A percentile compares a stretch with the other conserved stretches of the same genome.
Conservation (phyloP, 2,329 filamentous ascomycete species). For the Aspergillus quadricinctus region DNA sequence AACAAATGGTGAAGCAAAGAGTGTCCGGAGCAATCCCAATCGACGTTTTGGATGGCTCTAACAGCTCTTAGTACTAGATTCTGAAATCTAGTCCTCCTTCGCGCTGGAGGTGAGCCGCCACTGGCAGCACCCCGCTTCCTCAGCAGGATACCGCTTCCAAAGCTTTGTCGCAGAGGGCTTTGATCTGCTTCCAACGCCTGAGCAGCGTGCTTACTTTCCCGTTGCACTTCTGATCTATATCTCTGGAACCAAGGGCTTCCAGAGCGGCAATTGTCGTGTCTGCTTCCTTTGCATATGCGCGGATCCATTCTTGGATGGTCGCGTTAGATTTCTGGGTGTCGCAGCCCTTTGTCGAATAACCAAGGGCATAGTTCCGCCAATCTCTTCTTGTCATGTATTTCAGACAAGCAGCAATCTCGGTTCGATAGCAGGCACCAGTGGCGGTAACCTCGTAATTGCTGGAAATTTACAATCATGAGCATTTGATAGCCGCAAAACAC, state of each 20-base stretch:
- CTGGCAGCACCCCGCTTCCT: neutral
- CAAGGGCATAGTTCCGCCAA: constrained; percentile 39
- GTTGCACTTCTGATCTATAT: constrained; percentile 11
- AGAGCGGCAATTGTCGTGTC: constrained; percentile 23
- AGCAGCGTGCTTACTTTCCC: constrained; percentile 25
- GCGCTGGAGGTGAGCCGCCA: neutral
- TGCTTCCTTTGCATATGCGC: constrained; percentile 32
- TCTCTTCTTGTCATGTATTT: constrained; percentile 36
- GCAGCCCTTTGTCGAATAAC: constrained; percentile 27
- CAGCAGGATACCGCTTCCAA: constrained; percentile 18
- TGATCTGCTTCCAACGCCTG: constrained; percentile 39
- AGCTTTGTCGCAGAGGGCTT: constrained; percentile 27
- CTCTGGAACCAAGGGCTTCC: constrained; percentile 4
- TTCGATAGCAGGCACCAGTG: constrained; percentile 40
- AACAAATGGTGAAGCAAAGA: constrained; percentile 39
- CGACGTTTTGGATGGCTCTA: constrained; percentile 8
- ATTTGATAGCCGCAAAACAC: neutral
- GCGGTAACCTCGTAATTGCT: constrained; percentile 41
- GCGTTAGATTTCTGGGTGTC: constrained; percentile 27
- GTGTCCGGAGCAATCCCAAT: constrained; percentile 33
- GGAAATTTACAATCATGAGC: neutral
- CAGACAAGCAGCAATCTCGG: constrained; percentile 39
- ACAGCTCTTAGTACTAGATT: neutral
- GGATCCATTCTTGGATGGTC: constrained; percentile 35
- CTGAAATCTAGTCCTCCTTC: neutral